phyloP scores from a whole-genome alignment of 345 rosid genomes.

The Adansonia digitata region DNA sequence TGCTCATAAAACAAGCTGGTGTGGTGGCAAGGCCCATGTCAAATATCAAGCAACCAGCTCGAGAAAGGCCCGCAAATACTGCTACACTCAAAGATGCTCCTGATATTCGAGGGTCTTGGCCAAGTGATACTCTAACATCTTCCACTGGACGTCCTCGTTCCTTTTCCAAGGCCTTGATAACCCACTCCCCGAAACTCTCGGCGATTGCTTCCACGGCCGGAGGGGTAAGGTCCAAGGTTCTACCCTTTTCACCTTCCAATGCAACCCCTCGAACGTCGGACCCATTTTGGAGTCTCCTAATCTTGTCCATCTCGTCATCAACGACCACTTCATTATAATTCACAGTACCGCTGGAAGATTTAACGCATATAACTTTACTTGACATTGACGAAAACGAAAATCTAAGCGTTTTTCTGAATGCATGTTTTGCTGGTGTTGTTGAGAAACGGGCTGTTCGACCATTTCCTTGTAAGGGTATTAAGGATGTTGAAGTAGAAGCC shows the following conservation, averaged over 20 bases:
- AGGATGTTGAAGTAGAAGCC: conserved; percentile 8
- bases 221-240: conserved; percentile 66
- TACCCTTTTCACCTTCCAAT: conserved; percentile 73
- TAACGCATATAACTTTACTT: conserved; percentile 8
- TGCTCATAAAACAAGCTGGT: conserved; percentile 96
- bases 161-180: conserved; percentile 35
- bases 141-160: conserved; percentile 23
- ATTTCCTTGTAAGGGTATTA: conserved; percentile 20
- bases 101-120: conserved; percentile 77
- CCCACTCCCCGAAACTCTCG: conserved; percentile 94
- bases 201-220: conserved; percentile 86
- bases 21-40: conserved; percentile 95
- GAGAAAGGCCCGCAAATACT: conserved; percentile 67
- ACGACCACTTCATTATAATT: conserved; percentile 36
- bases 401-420: conserved; percentile 7
- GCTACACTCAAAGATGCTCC: conserved; percentile 64
- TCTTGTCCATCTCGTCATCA: conserved; percentile 73
- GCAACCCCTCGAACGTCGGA: conserved; percentile 96
- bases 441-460: conserved; percentile 27
- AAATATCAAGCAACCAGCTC: conserved; percentile 71
- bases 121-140: conserved; percentile 59
- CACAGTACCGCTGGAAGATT: conserved; percentile 27
- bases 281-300: conserved; percentile 80
- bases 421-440: conserved; percentile 16
- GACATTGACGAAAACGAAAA: conserved; percentile 12